These are phyloP conservation scores for Acacia concinna DNA, from an alignment of 331 rosid species.

Conservation along the genomic window DNA sequence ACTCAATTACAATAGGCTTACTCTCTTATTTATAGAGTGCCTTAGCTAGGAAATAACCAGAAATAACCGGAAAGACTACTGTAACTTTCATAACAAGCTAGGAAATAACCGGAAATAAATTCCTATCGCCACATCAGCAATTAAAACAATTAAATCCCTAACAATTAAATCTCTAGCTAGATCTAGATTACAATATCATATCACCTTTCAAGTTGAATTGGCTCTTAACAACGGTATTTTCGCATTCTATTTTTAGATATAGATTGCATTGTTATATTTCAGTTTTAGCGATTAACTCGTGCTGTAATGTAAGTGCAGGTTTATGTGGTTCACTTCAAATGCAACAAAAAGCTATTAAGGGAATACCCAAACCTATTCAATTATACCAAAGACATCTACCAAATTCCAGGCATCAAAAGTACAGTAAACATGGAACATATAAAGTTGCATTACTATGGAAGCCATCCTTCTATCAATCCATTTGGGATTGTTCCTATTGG, in stretches of 20 bases:
- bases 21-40: too few species aligned
- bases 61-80: too few species aligned
- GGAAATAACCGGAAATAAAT: too few species aligned
- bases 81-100: too few species aligned
- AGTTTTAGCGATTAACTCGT: not conserved
- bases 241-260: conserved; percentile 7
- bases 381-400: conserved; percentile 81
- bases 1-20: too few species aligned
- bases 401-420: conserved; percentile 68
- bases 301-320: conserved; percentile 49
- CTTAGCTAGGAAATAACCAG: too few species aligned
- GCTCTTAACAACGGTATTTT: not conserved
- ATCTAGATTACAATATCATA: too few species aligned
- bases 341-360: conserved; percentile 79
- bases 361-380: conserved; percentile 86
- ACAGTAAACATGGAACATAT: conserved; percentile 84
- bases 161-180: too few species aligned
- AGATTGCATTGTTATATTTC: conserved; percentile 7
- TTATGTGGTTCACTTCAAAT: conserved; percentile 91
- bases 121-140: too few species aligned
- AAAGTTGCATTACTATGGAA: conserved; percentile 80
- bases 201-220: not conserved
- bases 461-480: conserved; percentile 84
- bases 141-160: too few species aligned
- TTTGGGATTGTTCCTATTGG: conserved; percentile 78